Base-by-base conservation (phyloP, 768 basidiomycete genomes). In the Coprinopsis marcescibilis region DNA sequence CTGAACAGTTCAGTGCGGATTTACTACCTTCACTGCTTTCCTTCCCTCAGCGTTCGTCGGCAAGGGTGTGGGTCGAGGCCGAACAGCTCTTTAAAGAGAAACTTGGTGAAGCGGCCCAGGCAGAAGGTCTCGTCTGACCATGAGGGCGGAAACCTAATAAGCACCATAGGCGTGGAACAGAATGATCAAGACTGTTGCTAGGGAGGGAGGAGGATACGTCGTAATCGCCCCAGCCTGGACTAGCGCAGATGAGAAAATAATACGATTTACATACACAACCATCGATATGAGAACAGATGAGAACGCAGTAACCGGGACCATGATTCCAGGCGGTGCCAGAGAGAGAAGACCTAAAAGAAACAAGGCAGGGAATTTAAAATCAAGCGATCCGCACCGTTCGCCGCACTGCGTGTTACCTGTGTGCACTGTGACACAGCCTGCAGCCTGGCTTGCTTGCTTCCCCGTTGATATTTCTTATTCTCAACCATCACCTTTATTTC, bases 1-100 rank as follows among this genome's bases (percentile, higher is more conserved):
- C 93, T 1, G 95, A 99, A 65, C 93, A 96, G 59, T 98, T 98
- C 69, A 93, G 90, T 58, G 56, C 65, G 2, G 91, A 94, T 64
- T 74, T 98, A 20, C 70, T 95, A 26, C 91, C 93, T 6, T 87
- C 90, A 4, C 65, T 98, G 51, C 63, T 93, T 77, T 76, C 87
- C 59, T 79, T 94, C 55, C 89, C 89, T 1, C 61, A 80, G 43
- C 70, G 88, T 42, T 55, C 71, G 43, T 75, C 62, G 0, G 82
- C 83, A 24, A 76, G 82, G 13, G 90, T 94, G 2, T 97, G 95
- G 95, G 73, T 71, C 3, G 85, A 93, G 43, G 93, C 94, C 1
- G 85, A 95, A 69, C 77, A 70, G 59, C 67, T 97, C 34, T 98
- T 83, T 76, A 72, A 72, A 62, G 70, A 81, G 62, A 76, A 77